phyloP scores from a whole-genome alignment of 306 rosid species.

The Abrus pulchellus region DNA sequence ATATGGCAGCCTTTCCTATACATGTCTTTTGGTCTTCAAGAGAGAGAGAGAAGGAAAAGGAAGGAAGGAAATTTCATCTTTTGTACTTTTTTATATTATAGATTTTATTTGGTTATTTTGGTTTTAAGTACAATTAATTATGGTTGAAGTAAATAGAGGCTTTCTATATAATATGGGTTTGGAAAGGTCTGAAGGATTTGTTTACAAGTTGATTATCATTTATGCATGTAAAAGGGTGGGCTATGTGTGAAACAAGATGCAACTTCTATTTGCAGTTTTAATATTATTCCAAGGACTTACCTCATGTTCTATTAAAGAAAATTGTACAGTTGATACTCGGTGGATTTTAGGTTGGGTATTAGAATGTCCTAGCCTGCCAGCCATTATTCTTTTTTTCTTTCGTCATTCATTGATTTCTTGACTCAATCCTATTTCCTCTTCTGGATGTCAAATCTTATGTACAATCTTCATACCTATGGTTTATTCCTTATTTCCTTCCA shows the following conservation, averaged over 20 bases:
- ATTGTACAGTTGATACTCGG: background rate
- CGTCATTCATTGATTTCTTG: background rate
- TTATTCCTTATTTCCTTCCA: slow-evolving; percentile 5
- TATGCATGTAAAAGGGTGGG: slow-evolving; percentile 29
- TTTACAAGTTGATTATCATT: slow-evolving; percentile 19
- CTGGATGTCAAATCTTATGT: slow-evolving; percentile 32
- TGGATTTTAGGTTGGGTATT: background rate
- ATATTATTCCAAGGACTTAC: slow-evolving; percentile 23
- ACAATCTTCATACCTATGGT: background rate
- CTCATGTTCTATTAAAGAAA: slow-evolving; percentile 4
- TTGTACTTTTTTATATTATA: background rate
- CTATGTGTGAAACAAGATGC: background rate
- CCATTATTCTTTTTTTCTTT: background rate
- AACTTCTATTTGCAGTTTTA: slow-evolving; percentile 19
- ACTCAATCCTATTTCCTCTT: slow-evolving; percentile 23
- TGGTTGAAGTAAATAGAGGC: background rate
- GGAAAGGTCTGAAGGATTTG: background rate
- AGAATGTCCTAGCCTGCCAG: background rate
- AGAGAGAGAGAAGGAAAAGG: background rate
- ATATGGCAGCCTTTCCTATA: background rate
- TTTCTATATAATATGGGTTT: background rate
- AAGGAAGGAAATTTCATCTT: slow-evolving; percentile 1
- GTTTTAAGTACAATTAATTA: background rate
- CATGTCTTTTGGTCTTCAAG: background rate
- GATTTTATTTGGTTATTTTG: background rate